A percentile compares a stretch with the other conserved stretches of the same genome.
These are phyloP conservation scores for Starmerella vitae DNA, from an alignment of 805 yeast genomes.

Conservation along the genomic window DNA sequence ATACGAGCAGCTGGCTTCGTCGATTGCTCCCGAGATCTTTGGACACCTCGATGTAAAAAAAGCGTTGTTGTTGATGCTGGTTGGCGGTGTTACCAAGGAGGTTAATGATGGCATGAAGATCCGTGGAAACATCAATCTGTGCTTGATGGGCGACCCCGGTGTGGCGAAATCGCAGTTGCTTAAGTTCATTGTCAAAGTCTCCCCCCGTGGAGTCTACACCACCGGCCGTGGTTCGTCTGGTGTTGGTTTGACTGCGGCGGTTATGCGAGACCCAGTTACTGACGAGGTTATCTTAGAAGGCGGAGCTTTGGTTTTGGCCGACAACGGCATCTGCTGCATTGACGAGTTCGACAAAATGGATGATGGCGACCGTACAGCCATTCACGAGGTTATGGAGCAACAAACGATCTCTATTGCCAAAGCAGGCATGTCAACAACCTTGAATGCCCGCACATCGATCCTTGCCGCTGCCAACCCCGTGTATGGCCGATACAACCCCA, in stretches of 20 bases:
- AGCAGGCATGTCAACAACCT: constrained; percentile 92
- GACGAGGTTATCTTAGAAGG: constrained; percentile 98
- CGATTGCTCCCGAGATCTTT: constrained; percentile 95
- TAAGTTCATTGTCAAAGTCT: constrained; percentile 78
- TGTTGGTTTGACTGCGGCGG: constrained; percentile 97
- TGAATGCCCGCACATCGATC: constrained; percentile 90
- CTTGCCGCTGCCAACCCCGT: constrained; percentile 98
- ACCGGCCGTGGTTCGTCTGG: constrained; percentile 99
- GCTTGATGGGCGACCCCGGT: constrained; percentile 99
- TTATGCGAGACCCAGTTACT: constrained; percentile 96
- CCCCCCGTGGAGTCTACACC: constrained; percentile 94
- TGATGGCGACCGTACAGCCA: constrained; percentile 90
- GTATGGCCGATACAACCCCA: constrained; percentile 86
- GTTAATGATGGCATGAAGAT: constrained; percentile 94
- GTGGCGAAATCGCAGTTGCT: constrained; percentile 95
- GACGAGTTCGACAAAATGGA: constrained; percentile 99
- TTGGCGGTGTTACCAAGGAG: constrained; percentile 91
- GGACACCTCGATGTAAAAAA: constrained; percentile 92
- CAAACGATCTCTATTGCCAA: constrained; percentile 94
- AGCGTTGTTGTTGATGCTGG: constrained; percentile 65
- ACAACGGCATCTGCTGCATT: constrained; percentile 95
- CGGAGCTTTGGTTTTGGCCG: constrained; percentile 93
- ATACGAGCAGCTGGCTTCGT: constrained; percentile 65
- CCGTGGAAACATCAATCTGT: constrained; percentile 90
- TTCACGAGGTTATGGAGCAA: constrained; percentile 99